Conservation (phyloP, 768 basidiomycete species). For the Phaffia australis region DNA sequence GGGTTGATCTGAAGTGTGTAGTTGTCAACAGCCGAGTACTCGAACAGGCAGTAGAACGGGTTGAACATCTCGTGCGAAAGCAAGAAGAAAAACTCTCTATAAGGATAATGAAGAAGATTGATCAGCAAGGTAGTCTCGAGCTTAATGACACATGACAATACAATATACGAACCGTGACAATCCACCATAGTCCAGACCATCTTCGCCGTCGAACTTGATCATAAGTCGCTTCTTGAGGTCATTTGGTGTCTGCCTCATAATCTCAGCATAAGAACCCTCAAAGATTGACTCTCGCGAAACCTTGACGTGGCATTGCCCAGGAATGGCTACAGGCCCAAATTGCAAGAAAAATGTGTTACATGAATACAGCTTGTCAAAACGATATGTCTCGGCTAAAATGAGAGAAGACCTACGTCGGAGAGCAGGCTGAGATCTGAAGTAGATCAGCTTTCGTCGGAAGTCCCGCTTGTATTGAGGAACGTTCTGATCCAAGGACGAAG, state of each 20-base stretch:
- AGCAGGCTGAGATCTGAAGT: constrained; percentile 97
- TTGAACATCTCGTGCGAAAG: constrained; percentile 99
- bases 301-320: constrained; percentile 98
- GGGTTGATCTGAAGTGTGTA: constrained; percentile 99
- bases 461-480: constrained; percentile 99
- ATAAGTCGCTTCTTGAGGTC: constrained; percentile 97
- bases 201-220: constrained; percentile 99
- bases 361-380: too few species aligned
- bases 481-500: constrained; percentile 87
- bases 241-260: constrained; percentile 97
- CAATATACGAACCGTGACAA: constrained; percentile 64
- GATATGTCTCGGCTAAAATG: too few species aligned
- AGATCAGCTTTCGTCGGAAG: constrained; percentile 97
- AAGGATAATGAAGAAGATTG: constrained; percentile 19
- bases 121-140: background rate
- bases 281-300: constrained; percentile 96
- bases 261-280: constrained; percentile 98
- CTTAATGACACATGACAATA: background rate
- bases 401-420: constrained; percentile 47
- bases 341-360: too few species aligned
- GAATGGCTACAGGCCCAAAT: constrained; percentile 50
- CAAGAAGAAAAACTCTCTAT: constrained; percentile 98
- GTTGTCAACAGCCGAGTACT: constrained; percentile 99
- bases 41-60: constrained; percentile 98
- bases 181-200: constrained; percentile 97